phyloP scores from a whole-genome alignment of 805 yeast species.

The Debaryomyces tyrocola region DNA sequence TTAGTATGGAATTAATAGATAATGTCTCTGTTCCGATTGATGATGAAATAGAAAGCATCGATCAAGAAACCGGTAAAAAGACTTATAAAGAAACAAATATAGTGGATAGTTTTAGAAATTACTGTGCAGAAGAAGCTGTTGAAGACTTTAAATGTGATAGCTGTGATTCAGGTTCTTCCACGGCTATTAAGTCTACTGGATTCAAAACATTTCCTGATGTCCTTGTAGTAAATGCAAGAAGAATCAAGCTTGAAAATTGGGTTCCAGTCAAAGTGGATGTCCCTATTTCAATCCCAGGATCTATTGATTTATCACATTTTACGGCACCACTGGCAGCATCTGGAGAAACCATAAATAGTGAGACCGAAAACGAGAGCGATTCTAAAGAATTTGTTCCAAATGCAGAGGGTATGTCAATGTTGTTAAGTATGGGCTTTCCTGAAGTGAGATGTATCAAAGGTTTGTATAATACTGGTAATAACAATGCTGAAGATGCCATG shows the following conservation, averaged over 20 bases:
- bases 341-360: slow-evolving; percentile 25
- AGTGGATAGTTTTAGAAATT: slow-evolving; percentile 45
- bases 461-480: slow-evolving; percentile 69
- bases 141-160: slow-evolving; percentile 61
- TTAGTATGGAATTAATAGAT: slow-evolving; percentile 58
- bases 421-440: slow-evolving; percentile 87
- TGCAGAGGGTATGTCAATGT: slow-evolving; percentile 49
- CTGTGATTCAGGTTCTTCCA: slow-evolving; percentile 42
- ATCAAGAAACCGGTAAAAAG: slow-evolving; percentile 46
- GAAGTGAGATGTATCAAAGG: slow-evolving; percentile 65
- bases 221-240: slow-evolving; percentile 68
- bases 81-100: slow-evolving; percentile 51
- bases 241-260: slow-evolving; percentile 88
- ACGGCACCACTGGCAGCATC: slow-evolving; percentile 30
- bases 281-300: slow-evolving; percentile 56
- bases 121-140: slow-evolving; percentile 50
- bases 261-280: slow-evolving; percentile 79
- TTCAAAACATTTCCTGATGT: slow-evolving; percentile 69
- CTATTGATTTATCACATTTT: slow-evolving; percentile 40
- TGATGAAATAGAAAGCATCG: slow-evolving; percentile 35
- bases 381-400: slow-evolving; percentile 50
- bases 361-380: slow-evolving; percentile 8
- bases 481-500: slow-evolving; percentile 69
- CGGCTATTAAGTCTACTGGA: slow-evolving; percentile 41
- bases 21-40: slow-evolving; percentile 61